These are phyloP conservation scores for Hortaea sp. DNA, from an alignment of 2,329 filamentous ascomycete species.

Conservation along the genomic window DNA sequence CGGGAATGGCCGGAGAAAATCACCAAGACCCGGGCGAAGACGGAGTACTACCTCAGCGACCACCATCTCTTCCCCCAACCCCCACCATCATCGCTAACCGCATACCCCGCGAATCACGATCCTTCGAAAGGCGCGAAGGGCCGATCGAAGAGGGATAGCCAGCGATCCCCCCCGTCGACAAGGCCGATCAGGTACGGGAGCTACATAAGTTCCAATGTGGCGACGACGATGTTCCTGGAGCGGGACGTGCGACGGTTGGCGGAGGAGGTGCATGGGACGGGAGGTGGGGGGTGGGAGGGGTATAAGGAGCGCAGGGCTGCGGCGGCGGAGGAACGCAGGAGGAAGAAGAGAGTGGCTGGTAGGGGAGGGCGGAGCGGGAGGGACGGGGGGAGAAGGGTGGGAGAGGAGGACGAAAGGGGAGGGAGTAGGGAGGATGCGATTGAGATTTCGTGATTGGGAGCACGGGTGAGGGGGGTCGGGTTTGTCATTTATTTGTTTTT, in stretches of 20 bases:
- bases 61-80: conserved; percentile 14
- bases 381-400: background rate
- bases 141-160: background rate
- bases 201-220: conserved; percentile 10
- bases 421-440: too few relatives aligned
- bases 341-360: conserved; percentile 5
- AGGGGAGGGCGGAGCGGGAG: conserved; percentile 2
- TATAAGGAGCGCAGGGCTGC: conserved; percentile 8
- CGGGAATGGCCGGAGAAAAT: conserved; percentile 22
- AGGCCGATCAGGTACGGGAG: conserved; percentile 12
- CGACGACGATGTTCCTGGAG: conserved; percentile 19
- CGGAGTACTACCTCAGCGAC: conserved; percentile 13
- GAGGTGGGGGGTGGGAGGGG: conserved; percentile 8
- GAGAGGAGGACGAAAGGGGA: too few relatives aligned
- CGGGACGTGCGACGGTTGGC: conserved; percentile 16
- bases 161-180: conserved; percentile 7
- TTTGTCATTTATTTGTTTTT: too few relatives aligned
- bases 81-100: background rate
- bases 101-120: too few relatives aligned
- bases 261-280: conserved; percentile 5
- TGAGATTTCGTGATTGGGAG: too few relatives aligned
- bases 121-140: too few relatives aligned
- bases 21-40: conserved; percentile 19
- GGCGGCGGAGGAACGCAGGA: conserved; percentile 6
- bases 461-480: too few relatives aligned